Base-by-base conservation (phyloP, 768 basidiomycete species). In the Tephrocybe sp. region DNA sequence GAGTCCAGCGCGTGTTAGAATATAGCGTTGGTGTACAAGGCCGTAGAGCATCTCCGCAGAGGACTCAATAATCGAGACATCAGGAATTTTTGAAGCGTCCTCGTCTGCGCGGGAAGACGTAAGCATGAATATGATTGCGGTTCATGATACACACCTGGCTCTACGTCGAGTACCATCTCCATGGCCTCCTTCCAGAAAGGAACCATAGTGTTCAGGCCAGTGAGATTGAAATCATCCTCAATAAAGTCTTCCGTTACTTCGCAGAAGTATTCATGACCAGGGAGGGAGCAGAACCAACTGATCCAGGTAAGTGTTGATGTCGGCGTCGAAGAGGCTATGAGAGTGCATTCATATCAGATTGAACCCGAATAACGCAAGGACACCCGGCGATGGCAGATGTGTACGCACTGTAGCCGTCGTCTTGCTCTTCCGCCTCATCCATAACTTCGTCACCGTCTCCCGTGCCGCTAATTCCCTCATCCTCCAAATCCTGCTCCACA, bases 181-280 rank as follows among this genome's bases (percentile, higher is more conserved):
- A 99, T 90, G 37, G 97, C 97, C 68, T 99, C 97, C 68, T 98
- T 98, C 93, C 96, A 99, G 66, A 99, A 99, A 7, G 97, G 97
- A 15, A 98, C 97, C 86, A 95, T 86, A 26, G 81, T 80, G 63
- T 94, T 96, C 66, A 99, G 71, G 5, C 97, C 97, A 5, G 97
- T 99, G 31, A 99, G 76, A 72, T 99, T 99, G 75, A 99, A 99
- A 65, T 98, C 92, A 71, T 99, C 97, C 67, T 98, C 93, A 67
- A 99, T 98, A 69, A 98, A 99, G 66, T 99, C 97, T 65, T 97
- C 95, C 51, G 92, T 87, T 39, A 98, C 95, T 73, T 97, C 95
- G 69, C 92, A 95, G 66, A 97, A 98, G 75, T 97, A 98, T 70
- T 98, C 95, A 69, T 98, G 95, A 35, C 91, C 91, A 9, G 92